phyloP scores from a whole-genome alignment of 148 eudicot genomes.

The Fagopyrum esculentum region DNA sequence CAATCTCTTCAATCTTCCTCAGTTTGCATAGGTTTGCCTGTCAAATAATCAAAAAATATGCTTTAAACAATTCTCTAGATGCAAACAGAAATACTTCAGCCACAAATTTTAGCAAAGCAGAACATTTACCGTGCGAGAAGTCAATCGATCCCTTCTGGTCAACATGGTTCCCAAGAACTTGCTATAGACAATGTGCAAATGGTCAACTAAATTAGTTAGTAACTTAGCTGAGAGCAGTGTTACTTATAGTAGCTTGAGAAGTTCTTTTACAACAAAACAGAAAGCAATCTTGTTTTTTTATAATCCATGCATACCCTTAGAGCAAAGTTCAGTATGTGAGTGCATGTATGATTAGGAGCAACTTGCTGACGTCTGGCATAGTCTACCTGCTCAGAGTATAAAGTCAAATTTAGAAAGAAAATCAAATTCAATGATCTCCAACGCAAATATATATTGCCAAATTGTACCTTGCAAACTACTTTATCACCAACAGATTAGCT shows the following conservation, averaged over 20 bases:
- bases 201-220: not conserved
- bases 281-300: not conserved
- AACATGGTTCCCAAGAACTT: slow-evolving; percentile 89
- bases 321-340: slow-evolving; percentile 95
- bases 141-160: slow-evolving; percentile 99
- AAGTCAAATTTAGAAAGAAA: slow-evolving; percentile 8
- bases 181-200: slow-evolving; percentile 29
- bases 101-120: not conserved
- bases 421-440: not conserved
- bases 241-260: not conserved
- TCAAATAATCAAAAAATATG: not conserved
- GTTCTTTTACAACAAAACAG: not conserved
- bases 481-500: slow-evolving; percentile 61
- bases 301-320: slow-evolving; percentile 47
- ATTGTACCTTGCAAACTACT: slow-evolving; percentile 78
- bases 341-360: slow-evolving; percentile 99
- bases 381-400: slow-evolving; percentile 54
- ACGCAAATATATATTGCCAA: not conserved
- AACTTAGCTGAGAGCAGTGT: not conserved
- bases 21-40: slow-evolving; percentile 90
- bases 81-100: too few relatives aligned
- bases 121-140: slow-evolving; percentile 75
- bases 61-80: not conserved
- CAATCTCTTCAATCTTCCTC: slow-evolving; percentile 69
- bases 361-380: slow-evolving; percentile 70